These are phyloP conservation scores for Pistacia vera DNA, from an alignment of 345 rosid species.

Conservation along the genomic window DNA sequence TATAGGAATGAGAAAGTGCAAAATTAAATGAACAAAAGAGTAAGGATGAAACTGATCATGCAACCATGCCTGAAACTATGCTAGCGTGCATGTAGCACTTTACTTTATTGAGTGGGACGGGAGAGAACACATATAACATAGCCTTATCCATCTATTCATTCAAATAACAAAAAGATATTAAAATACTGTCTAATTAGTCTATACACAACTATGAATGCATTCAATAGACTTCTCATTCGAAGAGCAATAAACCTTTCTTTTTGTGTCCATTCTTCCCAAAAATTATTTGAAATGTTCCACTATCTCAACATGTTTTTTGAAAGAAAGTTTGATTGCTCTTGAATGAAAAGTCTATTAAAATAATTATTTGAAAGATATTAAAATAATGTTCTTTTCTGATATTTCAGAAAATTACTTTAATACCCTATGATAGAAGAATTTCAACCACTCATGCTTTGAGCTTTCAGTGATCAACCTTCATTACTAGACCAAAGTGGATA, in stretches of 20 bases:
- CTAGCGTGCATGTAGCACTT: not conserved
- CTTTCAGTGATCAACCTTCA: conserved; percentile 5
- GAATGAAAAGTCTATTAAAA: too few species aligned
- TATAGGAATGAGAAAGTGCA: not conserved
- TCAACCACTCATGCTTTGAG: not conserved
- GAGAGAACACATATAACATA: not conserved
- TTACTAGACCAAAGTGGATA: not conserved
- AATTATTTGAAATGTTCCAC: too few species aligned
- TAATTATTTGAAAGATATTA: not conserved
- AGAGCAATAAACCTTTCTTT: not conserved
- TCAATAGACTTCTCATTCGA: too few species aligned
- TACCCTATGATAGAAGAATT: not conserved
- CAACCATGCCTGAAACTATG: not conserved
- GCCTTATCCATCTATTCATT: not conserved
- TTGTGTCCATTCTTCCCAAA: not conserved
- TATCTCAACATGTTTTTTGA: too few species aligned
- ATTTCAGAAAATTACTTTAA: not conserved
- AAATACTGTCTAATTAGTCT: not conserved
- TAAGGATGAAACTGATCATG: not conserved
- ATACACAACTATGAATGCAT: not conserved
- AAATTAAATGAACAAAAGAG: not conserved
- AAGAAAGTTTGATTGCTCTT: too few species aligned
- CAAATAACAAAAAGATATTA: not conserved
- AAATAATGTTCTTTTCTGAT: not conserved
- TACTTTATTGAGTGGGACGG: not conserved